Evolutionary conservation across 2,329 filamentous ascomycete species (phyloP), one percentile per base, ranked within the genome.

Genomic region (Penicillium fuscoglaucum): DNA sequence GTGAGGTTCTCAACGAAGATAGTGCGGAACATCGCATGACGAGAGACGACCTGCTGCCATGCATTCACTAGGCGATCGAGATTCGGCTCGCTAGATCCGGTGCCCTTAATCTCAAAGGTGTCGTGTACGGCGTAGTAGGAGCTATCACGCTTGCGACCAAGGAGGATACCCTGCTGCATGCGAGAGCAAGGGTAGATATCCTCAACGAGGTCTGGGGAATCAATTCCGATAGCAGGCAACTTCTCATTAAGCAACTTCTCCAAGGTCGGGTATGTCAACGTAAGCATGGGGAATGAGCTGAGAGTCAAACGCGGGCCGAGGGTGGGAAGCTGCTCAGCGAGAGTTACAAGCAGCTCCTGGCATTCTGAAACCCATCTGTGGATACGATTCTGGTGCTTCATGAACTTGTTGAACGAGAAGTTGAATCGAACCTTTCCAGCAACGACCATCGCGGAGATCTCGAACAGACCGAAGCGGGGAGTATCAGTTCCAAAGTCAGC

Each of bases 371-470:
- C 72, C 81, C 80, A 83, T 17, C 66, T 39, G 9, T 69, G 68
- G 19, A 83, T 79, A 0, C 66, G 65, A 2, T 72, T 64, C 57
- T 82, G 79, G 60, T 82, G 78, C 10, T 68, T 66, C 78, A 82
- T 82, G 31, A 74, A 68, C 15, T 74, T 72, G 62, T 82, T 83
- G 68, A 80, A 82, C 0, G 80, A 79, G 64, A 83, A 83, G 0
- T 76, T 78, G 52, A 83, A 79, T 9, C 79, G 76, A 26, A 83
- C 71, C 15, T 69, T 70, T 0, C 78, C 80, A 51, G 77, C 73
- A 15, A 78, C 77, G 4, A 82, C 75, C 52, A 81, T 77, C 1
- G 81, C 81, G 0, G 80, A 80, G 39, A 83, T 80, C 60, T 84
- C 82, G 57, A 84, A 80, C 0, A 84, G 71, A 5, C 76, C 79